Base-by-base conservation (phyloP, 768 basidiomycete species). In the Rubroboletus pulcherrimus region DNA sequence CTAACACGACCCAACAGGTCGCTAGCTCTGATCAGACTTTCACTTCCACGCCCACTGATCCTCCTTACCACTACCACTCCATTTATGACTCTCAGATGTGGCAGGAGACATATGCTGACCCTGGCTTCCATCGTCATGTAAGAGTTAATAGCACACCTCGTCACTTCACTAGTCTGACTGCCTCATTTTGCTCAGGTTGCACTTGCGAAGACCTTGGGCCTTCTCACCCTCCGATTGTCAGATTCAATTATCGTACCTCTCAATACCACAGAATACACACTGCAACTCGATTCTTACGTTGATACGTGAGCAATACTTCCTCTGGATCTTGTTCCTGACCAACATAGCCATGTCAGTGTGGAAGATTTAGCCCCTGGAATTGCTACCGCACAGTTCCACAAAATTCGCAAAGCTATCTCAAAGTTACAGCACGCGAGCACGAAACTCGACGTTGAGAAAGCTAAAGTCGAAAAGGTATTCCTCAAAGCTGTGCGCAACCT, bases 31-130 rank as follows among this genome's bases (percentile, higher is more conserved):
- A 73, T 46, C 70, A 71, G 35, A 30, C 38, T 11, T 75, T 74
- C 51, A 49, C 50, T 11, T 15, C 34, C 21, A 72, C 73, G 2
- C 71, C 70, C 2, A 74, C 72, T 9, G 86, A 87, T 63, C 77
- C 87, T 14, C 73, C 77, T 4, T 91, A 90, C 63, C 89, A 91
- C 68, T 92, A 91, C 60, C 84, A 74, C 63, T 86, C 84, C 10
- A 80, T 89, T 51, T 91, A 86, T 64, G 89, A 92, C 65, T 81
- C 79, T 35, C 78, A 84, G 58, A 70, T 74, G 41, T 93, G 85
- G 85, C 85, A 88, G 68, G 84, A 88, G 59, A 68, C 77, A 41
- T 92, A 85, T 62, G 88, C 78, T 17, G 91, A 93, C 66, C 84
- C 85, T 38, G 85, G 83, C 7, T 93, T 89, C 75, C 71, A 81